These are phyloP conservation scores for Fusarium sp. DNA, from an alignment of 2,329 filamentous ascomycete species.

Conservation along the genomic window DNA sequence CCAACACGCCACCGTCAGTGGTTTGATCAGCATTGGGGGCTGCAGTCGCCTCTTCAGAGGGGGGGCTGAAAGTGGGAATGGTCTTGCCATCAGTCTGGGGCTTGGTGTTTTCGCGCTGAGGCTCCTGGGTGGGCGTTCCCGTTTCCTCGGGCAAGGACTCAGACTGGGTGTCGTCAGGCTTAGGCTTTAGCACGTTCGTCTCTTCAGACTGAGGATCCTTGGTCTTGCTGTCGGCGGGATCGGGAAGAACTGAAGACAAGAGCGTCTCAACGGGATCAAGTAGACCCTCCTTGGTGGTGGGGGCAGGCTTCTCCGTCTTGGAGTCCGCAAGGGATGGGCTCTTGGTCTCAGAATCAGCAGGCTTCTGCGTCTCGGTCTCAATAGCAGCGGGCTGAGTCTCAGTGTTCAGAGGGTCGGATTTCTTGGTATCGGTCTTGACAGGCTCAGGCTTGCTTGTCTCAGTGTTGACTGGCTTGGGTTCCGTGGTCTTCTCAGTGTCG, in stretches of 20 bases:
- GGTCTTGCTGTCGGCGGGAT: slow-evolving; percentile 28
- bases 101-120: slow-evolving; percentile 31
- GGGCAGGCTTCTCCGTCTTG: slow-evolving; percentile 22
- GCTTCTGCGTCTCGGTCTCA: slow-evolving; percentile 14
- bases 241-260: slow-evolving; percentile 33
- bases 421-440: slow-evolving; percentile 6
- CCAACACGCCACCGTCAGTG: slow-evolving; percentile 39
- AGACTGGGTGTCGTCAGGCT: slow-evolving; percentile 28
- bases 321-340: slow-evolving; percentile 9
- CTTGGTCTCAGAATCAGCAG: slow-evolving; percentile 23
- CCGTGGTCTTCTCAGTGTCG: slow-evolving; percentile 24
- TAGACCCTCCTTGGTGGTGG: slow-evolving; percentile 31
- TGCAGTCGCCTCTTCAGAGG: slow-evolving; percentile 26
- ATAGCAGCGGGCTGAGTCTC: slow-evolving; percentile 14
- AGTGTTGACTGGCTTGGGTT: slow-evolving; percentile 22
- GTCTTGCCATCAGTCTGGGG: slow-evolving; percentile 28
- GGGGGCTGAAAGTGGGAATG: slow-evolving; percentile 22
- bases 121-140: slow-evolving; percentile 25
- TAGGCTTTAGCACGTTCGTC: not conserved
- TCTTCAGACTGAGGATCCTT: slow-evolving; percentile 16
- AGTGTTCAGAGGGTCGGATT: slow-evolving; percentile 12
- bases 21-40: slow-evolving; percentile 26
- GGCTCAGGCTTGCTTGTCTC: slow-evolving; percentile 18
- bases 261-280: slow-evolving; percentile 45
- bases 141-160: slow-evolving; percentile 26